Evolutionary conservation across 2,329 filamentous ascomycete species (phyloP).

Genomic region (Colletotrichum destructivum): DNA sequence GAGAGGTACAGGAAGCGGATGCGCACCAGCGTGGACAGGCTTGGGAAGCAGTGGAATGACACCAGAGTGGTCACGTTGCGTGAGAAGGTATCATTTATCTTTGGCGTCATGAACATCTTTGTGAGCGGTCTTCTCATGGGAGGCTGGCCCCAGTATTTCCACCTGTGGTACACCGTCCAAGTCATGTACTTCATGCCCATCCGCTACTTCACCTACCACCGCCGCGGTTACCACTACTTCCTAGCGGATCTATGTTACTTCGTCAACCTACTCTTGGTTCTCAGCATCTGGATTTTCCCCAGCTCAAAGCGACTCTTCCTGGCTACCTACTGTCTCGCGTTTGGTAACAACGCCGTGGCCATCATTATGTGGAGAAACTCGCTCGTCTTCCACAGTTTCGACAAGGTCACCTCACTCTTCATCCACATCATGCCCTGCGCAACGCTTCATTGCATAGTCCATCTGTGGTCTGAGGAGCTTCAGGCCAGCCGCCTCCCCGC

Average conservation of each 20-base stretch:
- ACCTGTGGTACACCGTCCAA: slow-evolving; percentile 91
- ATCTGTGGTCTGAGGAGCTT: slow-evolving; percentile 77
- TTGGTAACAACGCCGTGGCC: slow-evolving; percentile 96
- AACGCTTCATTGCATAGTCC: slow-evolving; percentile 91
- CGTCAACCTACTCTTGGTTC: slow-evolving; percentile 87
- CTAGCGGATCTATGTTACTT: slow-evolving; percentile 98
- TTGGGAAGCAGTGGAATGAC: slow-evolving; percentile 89
- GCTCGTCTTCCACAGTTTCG: slow-evolving; percentile 97
- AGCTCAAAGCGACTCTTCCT: slow-evolving; percentile 92
- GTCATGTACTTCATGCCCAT: slow-evolving; percentile 97
- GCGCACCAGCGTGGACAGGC: slow-evolving; percentile 88
- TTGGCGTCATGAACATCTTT: slow-evolving; percentile 96
- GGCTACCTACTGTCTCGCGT: slow-evolving; percentile 90
- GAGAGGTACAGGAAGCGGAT: slow-evolving; percentile 92
- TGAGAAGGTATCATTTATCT: slow-evolving; percentile 97
- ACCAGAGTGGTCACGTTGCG: slow-evolving; percentile 88
- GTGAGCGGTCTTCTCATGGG: slow-evolving; percentile 95
- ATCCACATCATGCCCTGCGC: slow-evolving; percentile 99
- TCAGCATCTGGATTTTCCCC: slow-evolving; percentile 93
- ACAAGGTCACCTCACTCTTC: slow-evolving; percentile 98
- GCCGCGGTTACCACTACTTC: slow-evolving; percentile 96
- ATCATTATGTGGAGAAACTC: slow-evolving; percentile 99
- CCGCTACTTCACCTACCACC: slow-evolving; percentile 91
- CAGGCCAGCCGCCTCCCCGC: slow-evolving; percentile 85
- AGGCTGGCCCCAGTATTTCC: slow-evolving; percentile 87